Evolutionary conservation across 306 rosid species (phyloP).

Genomic region (Albizia julibrissin): DNA sequence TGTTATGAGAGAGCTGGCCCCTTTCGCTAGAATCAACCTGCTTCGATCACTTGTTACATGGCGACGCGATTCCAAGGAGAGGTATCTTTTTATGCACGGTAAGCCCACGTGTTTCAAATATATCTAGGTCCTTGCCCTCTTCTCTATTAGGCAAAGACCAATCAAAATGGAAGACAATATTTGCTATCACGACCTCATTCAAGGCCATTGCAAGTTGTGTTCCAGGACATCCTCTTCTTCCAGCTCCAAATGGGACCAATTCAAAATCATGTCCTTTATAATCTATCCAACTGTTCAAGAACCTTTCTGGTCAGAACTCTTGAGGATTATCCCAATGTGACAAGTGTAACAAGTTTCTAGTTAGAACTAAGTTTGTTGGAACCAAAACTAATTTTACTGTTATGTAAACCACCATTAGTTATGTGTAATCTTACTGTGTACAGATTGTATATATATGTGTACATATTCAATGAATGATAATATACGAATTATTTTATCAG

Average conservation of each 20-base stretch:
- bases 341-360: no score
- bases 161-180: background rate
- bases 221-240: constrained; percentile 11
- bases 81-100: background rate
- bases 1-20: no score
- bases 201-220: background rate
- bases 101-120: background rate
- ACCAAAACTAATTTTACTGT: no score
- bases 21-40: no score
- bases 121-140: background rate
- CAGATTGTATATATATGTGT: no score
- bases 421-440: no score
- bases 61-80: background rate
- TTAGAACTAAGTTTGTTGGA: no score
- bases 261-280: background rate
- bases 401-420: no score
- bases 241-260: background rate
- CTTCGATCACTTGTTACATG: background rate
- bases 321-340: background rate
- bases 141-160: background rate
- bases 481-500: no score
- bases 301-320: constrained; percentile 1
- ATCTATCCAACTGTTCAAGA: background rate
- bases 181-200: background rate
- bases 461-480: no score